phyloP scores from a whole-genome alignment of 495 filamentous ascomycete species.

The Daldinia bambusicola region DNA sequence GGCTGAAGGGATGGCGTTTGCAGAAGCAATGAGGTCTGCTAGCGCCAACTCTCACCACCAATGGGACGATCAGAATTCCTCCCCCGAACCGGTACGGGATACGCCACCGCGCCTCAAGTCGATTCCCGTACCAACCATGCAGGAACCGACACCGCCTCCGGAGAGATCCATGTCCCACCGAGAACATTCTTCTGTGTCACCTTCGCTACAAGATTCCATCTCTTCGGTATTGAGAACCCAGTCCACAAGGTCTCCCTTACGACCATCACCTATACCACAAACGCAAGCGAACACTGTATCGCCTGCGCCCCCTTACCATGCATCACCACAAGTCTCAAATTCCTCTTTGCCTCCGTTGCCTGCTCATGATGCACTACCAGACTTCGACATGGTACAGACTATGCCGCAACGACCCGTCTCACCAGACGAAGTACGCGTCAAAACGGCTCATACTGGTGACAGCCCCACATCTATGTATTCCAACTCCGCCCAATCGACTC shows the following conservation, averaged over 20 bases:
- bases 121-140: slow-evolving; percentile 25
- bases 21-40: slow-evolving; percentile 58
- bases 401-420: slow-evolving; percentile 35
- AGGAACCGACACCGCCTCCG: slow-evolving; percentile 40
- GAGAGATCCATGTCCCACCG: slow-evolving; percentile 41
- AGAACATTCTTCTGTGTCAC: slow-evolving; percentile 21
- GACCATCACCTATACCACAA: slow-evolving; percentile 37
- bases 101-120: slow-evolving; percentile 33
- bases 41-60: slow-evolving; percentile 44
- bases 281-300: slow-evolving; percentile 33
- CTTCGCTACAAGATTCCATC: slow-evolving; percentile 46
- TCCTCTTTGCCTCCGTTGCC: slow-evolving; percentile 42
- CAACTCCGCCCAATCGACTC: slow-evolving; percentile 42
- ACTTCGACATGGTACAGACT: slow-evolving; percentile 39
- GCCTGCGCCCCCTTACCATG: slow-evolving; percentile 30
- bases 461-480: slow-evolving; percentile 41
- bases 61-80: slow-evolving; percentile 43
- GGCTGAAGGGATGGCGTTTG: slow-evolving; percentile 76
- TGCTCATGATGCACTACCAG: slow-evolving; percentile 29
- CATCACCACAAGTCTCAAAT: slow-evolving; percentile 13
- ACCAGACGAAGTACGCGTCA: slow-evolving; percentile 42
- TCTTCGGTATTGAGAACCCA: slow-evolving; percentile 44
- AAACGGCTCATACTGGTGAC: slow-evolving; percentile 25
- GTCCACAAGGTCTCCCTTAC: slow-evolving; percentile 44
- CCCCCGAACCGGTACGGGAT: slow-evolving; percentile 39